phyloP scores from a whole-genome alignment of 495 filamentous ascomycete species.

The Filosporella fistucella region DNA sequence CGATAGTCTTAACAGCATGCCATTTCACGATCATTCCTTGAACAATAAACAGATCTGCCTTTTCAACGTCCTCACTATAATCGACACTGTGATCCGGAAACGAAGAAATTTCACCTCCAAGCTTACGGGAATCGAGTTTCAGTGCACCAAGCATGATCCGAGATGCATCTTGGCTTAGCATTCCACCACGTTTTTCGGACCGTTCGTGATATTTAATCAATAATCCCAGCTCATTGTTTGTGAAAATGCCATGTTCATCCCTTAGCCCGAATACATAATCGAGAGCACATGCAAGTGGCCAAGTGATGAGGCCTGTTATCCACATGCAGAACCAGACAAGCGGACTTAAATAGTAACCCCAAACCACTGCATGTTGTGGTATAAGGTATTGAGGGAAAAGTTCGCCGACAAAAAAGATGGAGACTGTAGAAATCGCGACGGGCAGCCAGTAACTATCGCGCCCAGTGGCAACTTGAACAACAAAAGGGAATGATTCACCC shows the following conservation, averaged over 20 bases:
- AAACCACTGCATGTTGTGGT: conserved; percentile 12
- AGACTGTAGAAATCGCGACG: conserved; percentile 14
- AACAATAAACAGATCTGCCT: conserved; percentile 5
- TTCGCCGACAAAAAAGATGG: conserved; percentile 15
- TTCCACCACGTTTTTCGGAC: conserved; percentile 14
- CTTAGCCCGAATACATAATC: conserved; percentile 3
- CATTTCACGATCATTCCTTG: conserved; percentile 14
- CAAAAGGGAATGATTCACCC: conserved; percentile 16
- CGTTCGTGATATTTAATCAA: conserved; percentile 18
- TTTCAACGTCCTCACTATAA: too few relatives aligned
- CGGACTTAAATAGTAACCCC: conserved; percentile 20
- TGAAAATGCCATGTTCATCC: conserved; percentile 9
- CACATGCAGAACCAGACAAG: conserved; percentile 22
- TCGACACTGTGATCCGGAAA: too few relatives aligned
- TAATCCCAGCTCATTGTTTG: conserved; percentile 8
- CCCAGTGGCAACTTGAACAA: conserved; percentile 14
- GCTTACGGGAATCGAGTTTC: conserved; percentile 11
- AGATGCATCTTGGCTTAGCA: conserved; percentile 12
- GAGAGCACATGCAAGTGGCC: conserved; percentile 16
- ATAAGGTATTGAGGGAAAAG: conserved; percentile 20
- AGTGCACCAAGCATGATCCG: conserved; percentile 19
- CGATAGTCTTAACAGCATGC: conserved; percentile 15
- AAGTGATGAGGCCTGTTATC: conserved; percentile 14
- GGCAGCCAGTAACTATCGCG: conserved; percentile 4
- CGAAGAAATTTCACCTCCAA: conserved; percentile 12